Percentiles rank a stretch among this genome's conserved stretches.
Evolutionary conservation across 148 eudicot species (phyloP).

Genomic region (Rhododendron ferrugineum): DNA sequence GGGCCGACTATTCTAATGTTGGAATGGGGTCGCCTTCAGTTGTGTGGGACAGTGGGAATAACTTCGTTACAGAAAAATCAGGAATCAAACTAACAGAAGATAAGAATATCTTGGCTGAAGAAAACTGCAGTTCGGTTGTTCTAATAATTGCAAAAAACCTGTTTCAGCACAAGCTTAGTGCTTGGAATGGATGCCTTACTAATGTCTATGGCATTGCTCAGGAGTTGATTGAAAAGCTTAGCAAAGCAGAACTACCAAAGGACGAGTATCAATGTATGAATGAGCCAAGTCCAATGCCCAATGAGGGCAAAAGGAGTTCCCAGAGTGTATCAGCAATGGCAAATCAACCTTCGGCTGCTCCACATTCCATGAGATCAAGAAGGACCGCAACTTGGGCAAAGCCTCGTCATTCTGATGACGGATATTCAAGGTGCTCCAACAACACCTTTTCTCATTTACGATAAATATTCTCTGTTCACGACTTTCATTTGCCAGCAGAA

Average conservation of each 20-base stretch:
- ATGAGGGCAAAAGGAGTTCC: constrained; percentile 20
- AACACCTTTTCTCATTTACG: not conserved
- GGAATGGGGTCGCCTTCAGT: not conserved
- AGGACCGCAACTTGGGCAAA: constrained; percentile 91
- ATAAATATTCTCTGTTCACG: not conserved
- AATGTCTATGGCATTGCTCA: constrained; percentile 22
- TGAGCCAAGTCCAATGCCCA: constrained; percentile 33
- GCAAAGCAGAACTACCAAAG: constrained; percentile 68
- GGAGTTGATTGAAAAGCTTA: constrained; percentile 79
- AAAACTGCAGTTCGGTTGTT: not conserved
- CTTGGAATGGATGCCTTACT: not conserved
- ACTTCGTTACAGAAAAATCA: not conserved
- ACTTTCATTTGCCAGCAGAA: not conserved
- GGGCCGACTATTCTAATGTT: not conserved
- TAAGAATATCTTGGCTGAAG: not conserved
- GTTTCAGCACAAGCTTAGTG: not conserved
- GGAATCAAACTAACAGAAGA: not conserved
- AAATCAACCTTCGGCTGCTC: constrained; percentile 41
- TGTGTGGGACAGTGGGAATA: not conserved
- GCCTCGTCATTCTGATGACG: constrained; percentile 74
- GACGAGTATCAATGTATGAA: constrained; percentile 73
- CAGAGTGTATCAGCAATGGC: constrained; percentile 30
- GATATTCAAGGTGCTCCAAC: constrained; percentile 53
- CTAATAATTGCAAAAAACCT: not conserved
- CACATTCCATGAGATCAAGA: constrained; percentile 88